phyloP scores from a whole-genome alignment of 2,329 filamentous ascomycete genomes.

The Septoria petroselini region DNA sequence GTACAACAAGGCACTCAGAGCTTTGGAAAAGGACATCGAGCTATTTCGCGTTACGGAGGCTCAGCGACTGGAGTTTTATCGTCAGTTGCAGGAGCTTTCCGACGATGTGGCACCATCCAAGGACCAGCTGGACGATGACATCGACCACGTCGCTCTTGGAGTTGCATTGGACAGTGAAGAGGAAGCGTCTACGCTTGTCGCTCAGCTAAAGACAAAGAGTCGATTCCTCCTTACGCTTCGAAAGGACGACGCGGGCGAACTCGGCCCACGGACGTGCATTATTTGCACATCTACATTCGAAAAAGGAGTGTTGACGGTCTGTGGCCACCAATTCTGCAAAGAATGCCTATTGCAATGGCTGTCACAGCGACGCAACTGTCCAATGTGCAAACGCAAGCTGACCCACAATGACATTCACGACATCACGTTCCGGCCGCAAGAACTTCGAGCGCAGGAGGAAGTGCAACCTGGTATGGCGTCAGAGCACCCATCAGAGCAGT shows the following conservation, averaged over 20 bases:
- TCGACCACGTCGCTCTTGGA: slow-evolving; percentile 51
- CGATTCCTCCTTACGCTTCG: slow-evolving; percentile 67
- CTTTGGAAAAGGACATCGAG: slow-evolving; percentile 68
- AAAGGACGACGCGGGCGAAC: slow-evolving; percentile 58
- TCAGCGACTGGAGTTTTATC: slow-evolving; percentile 80
- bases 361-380: slow-evolving; percentile 69
- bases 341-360: slow-evolving; percentile 83
- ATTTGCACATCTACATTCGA: slow-evolving; percentile 80
- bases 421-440: slow-evolving; percentile 75
- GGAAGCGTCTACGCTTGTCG: slow-evolving; percentile 56
- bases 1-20: slow-evolving; percentile 52
- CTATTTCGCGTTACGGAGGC: slow-evolving; percentile 79
- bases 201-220: slow-evolving; percentile 65
- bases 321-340: slow-evolving; percentile 89
- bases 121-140: slow-evolving; percentile 56
- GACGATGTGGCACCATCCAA: slow-evolving; percentile 78
- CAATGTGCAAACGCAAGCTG: slow-evolving; percentile 74
- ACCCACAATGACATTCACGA: slow-evolving; percentile 69
- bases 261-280: slow-evolving; percentile 64
- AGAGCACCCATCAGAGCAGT: slow-evolving; percentile 10
- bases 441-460: slow-evolving; percentile 65
- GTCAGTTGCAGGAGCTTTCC: slow-evolving; percentile 84
- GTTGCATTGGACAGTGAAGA: slow-evolving; percentile 49
- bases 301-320: slow-evolving; percentile 77
- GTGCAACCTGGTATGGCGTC: slow-evolving; percentile 15